Base-by-base conservation (phyloP, 371 early-diverging fungal genomes). In the Thermomucor indicae-seudaticae region DNA sequence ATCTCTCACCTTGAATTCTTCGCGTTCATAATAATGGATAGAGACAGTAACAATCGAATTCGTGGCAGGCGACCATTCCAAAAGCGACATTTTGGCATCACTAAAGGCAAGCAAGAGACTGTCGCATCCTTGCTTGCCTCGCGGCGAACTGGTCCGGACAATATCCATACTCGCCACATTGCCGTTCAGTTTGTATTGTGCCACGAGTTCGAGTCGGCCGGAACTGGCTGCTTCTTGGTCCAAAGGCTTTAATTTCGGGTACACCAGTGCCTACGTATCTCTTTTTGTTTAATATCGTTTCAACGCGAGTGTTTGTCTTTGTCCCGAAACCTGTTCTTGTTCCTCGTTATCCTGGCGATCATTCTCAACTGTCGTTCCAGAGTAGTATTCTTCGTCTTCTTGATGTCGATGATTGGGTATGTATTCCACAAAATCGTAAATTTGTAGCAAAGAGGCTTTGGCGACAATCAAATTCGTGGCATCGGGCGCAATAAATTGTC, bases 21-120 rank as follows among this genome's bases (percentile, higher is more conserved):
- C 98, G 25, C 92, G 78, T 66, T 98, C 98, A 60, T 93, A 98
- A 64, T 89, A 94, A 63, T 98, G 98, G 30, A 98, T 86, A 3
- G 96, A 96, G 23, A 95, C 91, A 1, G 98, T 96, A 7, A 86
- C 82, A 54, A 95, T 75, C 14, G 76, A 70, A 46, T 93, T 86
- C 3, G 83, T 83, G 22, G 84, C 67, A 1, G 78, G 78, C 27
- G 88, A 86, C 77, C 83, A 98, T 62, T 95, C 93, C 35, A 98
- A 63, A 35, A 97, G 63, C 8, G 95, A 90, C 90, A 96, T 89
- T 90, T 97, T 97, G 38, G 98, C 98, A 64, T 96, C 96, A 46
- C 79, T 80, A 62, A 97, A 96, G 25, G 30, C 88, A 47, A 96
- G 64, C 25, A 96, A 60, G 53, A 97, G 65, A 53, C 88, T 84